Base-by-base conservation (phyloP, 208 protist species). In the Wallacemonas rigidus region DNA sequence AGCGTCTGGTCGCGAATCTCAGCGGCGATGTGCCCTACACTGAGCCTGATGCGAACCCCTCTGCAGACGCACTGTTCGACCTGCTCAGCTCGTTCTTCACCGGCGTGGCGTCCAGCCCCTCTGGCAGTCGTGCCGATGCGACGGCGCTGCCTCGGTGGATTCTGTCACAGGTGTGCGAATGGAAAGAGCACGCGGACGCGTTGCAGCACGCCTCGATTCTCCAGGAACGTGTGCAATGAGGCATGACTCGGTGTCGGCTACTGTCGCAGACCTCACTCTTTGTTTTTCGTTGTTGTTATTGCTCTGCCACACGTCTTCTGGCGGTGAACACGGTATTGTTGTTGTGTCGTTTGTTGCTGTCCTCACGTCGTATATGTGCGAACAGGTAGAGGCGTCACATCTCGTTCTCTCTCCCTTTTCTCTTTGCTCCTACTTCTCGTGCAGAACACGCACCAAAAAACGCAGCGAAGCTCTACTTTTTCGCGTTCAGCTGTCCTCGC, bases 241-340 rank as follows among this genome's bases (percentile, higher is more conserved):
- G 26, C 26, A 26, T 26, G 26, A 26, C 26, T 26, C 26, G 26
- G 8, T 50, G 45, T 50, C 45, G 45, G 45, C 12, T 12, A 50
- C 45, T 12, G 15, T 41, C 44, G 26, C 9, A 17, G 26, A 51
- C 5, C 40, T 60, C 53, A 40, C 38, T 39, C 45, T 71, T 26
- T 43, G 47, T 54, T 17, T 61, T 44, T 76, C 2, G 56, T 26
- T 65, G 26, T 60, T 7, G 26, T 76, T 76, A 26, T 26, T 26
- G 26, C 26, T 26, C 26, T 26, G 26, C 26, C 26, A 26, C 26
- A 26, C 26, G 26, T 26, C 26, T 26, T 26, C 26, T 26, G 26
- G 26, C 26, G 26, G 26, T 26, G 26, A 26, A 26, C 26, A 26
- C 26, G 26, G 26, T 26, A 26, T 26, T 26, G 26, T 26, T 26